A percentile compares a stretch with the other conserved stretches of the same genome.
These are phyloP conservation scores for Phialocephala sp. DNA, from an alignment of 2,329 filamentous ascomycete species.

Conservation along the genomic window DNA sequence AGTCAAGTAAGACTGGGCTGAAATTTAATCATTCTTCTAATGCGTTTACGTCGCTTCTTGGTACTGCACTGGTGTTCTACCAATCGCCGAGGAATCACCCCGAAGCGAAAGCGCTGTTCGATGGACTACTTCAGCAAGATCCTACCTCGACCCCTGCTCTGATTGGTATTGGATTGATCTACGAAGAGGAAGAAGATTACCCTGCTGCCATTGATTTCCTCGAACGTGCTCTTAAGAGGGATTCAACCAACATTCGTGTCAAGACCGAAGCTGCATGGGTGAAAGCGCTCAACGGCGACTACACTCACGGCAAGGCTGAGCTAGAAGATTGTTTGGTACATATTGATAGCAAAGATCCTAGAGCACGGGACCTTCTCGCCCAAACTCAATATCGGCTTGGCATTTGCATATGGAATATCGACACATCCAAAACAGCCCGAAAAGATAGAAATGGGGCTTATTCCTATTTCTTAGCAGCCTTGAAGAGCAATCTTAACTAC, in stretches of 20 bases:
- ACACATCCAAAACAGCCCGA: conserved; percentile 74
- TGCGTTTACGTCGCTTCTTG: conserved; percentile 77
- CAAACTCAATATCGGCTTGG: conserved; percentile 88
- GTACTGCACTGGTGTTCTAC: conserved; percentile 87
- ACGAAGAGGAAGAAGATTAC: conserved; percentile 92
- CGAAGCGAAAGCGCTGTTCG: conserved; percentile 86
- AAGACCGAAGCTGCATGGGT: conserved; percentile 92
- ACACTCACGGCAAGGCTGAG: conserved; percentile 68
- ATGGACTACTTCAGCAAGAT: conserved; percentile 78
- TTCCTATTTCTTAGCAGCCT: conserved; percentile 77
- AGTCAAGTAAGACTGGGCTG: conserved; percentile 71
- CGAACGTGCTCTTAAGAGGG: conserved; percentile 73
- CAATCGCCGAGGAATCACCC: conserved; percentile 88
- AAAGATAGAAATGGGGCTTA: conserved; percentile 86
- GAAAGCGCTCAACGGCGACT: conserved; percentile 80
- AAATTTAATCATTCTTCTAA: conserved; percentile 73
- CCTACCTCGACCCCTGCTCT: conserved; percentile 79
- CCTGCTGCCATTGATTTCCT: conserved; percentile 82
- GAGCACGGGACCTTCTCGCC: conserved; percentile 74
- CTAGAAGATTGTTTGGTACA: conserved; percentile 72
- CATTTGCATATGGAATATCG: conserved; percentile 83
- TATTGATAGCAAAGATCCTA: conserved; percentile 65
- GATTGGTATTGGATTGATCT: conserved; percentile 88
- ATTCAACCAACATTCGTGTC: conserved; percentile 77
- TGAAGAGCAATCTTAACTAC: conserved; percentile 86